phyloP scores from a whole-genome alignment of 345 rosid species.

The Populus simonii region DNA sequence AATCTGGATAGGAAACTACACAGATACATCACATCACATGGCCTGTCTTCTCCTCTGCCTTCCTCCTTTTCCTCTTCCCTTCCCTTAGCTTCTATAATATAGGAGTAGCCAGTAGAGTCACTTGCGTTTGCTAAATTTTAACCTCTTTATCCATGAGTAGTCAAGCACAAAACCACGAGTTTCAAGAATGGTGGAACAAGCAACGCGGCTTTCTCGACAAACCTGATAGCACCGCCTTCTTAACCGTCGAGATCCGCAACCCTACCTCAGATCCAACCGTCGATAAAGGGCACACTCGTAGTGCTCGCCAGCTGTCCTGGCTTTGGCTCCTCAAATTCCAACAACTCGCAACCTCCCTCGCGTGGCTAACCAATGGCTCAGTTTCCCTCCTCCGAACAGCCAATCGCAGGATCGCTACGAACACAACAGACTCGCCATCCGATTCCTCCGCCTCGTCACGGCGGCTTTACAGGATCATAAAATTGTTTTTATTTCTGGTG shows the following conservation, averaged over 20 bases:
- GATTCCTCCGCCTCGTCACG: slow-evolving; percentile 40
- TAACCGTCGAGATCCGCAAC: slow-evolving; percentile 54
- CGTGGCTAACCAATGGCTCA: slow-evolving; percentile 44
- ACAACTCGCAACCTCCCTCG: slow-evolving; percentile 54
- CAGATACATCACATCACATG: neutral
- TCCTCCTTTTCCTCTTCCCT: neutral
- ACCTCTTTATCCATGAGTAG: slow-evolving; percentile 15
- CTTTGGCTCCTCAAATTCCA: slow-evolving; percentile 65
- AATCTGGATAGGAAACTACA: neutral
- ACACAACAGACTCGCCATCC: slow-evolving; percentile 21
- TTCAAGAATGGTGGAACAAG: slow-evolving; percentile 86
- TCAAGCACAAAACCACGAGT: slow-evolving; percentile 53
- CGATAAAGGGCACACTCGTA: slow-evolving; percentile 58
- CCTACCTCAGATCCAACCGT: slow-evolving; percentile 34
- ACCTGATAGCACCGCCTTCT: slow-evolving; percentile 23
- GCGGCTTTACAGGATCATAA: slow-evolving; percentile 56
- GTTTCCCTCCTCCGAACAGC: slow-evolving; percentile 64
- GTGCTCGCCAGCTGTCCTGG: slow-evolving; percentile 71
- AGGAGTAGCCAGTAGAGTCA: too few species aligned
- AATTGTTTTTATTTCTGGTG: slow-evolving; percentile 52
- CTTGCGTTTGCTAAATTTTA: neutral
- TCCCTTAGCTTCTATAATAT: too few species aligned
- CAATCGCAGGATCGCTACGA: slow-evolving; percentile 58
- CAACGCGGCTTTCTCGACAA: slow-evolving; percentile 49
- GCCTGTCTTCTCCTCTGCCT: neutral